Evolutionary conservation across 2,329 filamentous ascomycete genomes (phyloP).

Genomic region (Ophiostoma sp.): DNA sequence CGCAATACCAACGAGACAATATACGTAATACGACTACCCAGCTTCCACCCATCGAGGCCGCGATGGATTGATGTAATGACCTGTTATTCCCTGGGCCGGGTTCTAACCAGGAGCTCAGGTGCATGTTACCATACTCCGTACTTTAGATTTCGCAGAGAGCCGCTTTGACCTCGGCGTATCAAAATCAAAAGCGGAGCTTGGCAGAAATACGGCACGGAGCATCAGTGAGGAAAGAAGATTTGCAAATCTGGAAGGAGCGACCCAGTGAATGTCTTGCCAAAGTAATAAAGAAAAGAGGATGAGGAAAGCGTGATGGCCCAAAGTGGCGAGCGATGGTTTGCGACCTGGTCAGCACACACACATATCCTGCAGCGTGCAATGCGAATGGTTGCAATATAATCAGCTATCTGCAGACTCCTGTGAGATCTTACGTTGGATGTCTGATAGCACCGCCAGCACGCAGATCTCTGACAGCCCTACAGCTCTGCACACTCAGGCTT

Average conservation of each 20-base stretch:
- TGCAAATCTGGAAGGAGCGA: background rate
- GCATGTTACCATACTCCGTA: background rate
- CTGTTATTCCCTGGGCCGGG: background rate
- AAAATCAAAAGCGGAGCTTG: background rate
- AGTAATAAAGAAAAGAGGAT: background rate
- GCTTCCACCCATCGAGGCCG: background rate
- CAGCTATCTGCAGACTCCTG: background rate
- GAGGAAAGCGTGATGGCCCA: background rate
- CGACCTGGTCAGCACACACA: background rate
- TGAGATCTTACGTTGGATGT: background rate
- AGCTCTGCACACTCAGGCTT: background rate
- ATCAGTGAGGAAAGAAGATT: background rate
- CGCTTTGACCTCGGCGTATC: background rate
- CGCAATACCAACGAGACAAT: background rate
- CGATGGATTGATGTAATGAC: background rate
- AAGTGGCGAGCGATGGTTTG: background rate
- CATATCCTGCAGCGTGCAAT: background rate
- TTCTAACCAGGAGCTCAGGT: background rate
- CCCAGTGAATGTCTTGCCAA: background rate
- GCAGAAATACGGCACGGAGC: background rate
- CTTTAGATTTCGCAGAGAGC: background rate
- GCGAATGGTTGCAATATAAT: no score
- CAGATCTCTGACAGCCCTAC: background rate
- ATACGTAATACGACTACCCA: background rate
- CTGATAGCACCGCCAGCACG: background rate